Evolutionary conservation across 2,329 filamentous ascomycete species (phyloP), one percentile per base, ranked within the genome.

Genomic region (Rasamsonia emersonii): DNA sequence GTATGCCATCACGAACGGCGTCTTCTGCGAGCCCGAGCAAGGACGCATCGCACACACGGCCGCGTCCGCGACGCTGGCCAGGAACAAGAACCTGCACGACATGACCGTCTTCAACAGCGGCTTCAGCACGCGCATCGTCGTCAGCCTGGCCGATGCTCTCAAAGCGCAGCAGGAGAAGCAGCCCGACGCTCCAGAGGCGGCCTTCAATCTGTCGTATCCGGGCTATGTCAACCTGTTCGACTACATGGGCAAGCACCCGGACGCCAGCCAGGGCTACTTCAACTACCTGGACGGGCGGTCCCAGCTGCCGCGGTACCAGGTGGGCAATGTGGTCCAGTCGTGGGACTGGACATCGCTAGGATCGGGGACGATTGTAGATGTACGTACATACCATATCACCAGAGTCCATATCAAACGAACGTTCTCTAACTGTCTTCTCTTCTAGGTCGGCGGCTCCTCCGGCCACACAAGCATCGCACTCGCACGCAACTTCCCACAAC

Each of bases 401-500:
- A 16, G n/a, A 9, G 6, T 6, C 5, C n/a, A 26, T 26, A 7
- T 26, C 5, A 11, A 11, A 26, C 15, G 5, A 11, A 26, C 11
- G 5, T 28, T 8, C 7, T 26, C 19, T 39, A 26, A 28, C 21
- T 31, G 31, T 26, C 18, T 26, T 18, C 9, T 10, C 3, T 27
- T 40, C 25, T 11, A 41, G 27, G 30, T 39, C 5, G 39, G 37
- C 15, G 33, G 36, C 13, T 35, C 33, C 7, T 31, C 36, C 5
- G 38, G 41, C 20, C 30, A 38, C 38, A 21, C 24, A 21, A 38
- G 39, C 30, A 23, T 43, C 14, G 25, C 42, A n/a, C 32, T 47
- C 46, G 38, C 49, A 54, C 54, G 59, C 24, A 18, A 43, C 36
- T 30, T 46, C 31, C 24, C 49, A 31, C 14, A 37, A 28, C 14